A percentile compares a stretch with the other conserved stretches of the same genome.
phyloP scores from a whole-genome alignment of 2,329 filamentous ascomycete genomes.

The Aciculosporium take region DNA sequence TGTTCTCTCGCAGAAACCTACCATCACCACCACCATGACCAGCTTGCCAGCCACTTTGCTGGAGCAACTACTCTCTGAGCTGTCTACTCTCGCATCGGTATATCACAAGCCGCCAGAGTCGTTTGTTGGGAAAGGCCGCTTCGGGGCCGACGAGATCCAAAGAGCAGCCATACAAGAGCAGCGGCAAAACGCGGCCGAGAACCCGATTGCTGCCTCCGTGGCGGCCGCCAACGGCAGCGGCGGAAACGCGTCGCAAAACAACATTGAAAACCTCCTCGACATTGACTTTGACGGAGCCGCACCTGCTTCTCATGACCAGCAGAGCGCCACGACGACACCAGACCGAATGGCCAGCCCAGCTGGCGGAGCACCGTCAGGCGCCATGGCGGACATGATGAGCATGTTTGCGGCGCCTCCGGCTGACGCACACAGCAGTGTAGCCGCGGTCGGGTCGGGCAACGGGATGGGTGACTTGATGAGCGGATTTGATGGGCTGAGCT shows the following conservation, averaged over 20 bases:
- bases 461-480: conserved; percentile 82
- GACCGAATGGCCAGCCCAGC: conserved; percentile 53
- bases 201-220: conserved; percentile 79
- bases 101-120: conserved; percentile 97
- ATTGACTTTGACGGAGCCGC: conserved; percentile 92
- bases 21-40: conserved; percentile 87
- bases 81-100: conserved; percentile 89
- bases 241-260: conserved; percentile 45
- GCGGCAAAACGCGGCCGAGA: conserved; percentile 79
- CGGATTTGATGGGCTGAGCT: conserved; percentile 69
- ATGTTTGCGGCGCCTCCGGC: conserved; percentile 51
- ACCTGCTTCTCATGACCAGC: conserved; percentile 65
- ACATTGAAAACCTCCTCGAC: conserved; percentile 87
- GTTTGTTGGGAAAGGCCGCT: conserved; percentile 92
- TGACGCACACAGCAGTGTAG: conserved; percentile 26
- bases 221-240: conserved; percentile 52
- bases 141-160: conserved; percentile 87
- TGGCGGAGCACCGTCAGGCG: conserved; percentile 26
- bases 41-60: conserved; percentile 71
- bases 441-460: conserved; percentile 26
- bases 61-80: conserved; percentile 77
- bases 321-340: conserved; percentile 44
- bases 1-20: conserved; percentile 83
- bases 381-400: conserved; percentile 52
- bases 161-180: conserved; percentile 94